A percentile compares a stretch with the other conserved stretches of the same genome.
These are phyloP conservation scores for Alternaria longipes DNA, from an alignment of 2,329 filamentous ascomycete species.

Conservation along the genomic window DNA sequence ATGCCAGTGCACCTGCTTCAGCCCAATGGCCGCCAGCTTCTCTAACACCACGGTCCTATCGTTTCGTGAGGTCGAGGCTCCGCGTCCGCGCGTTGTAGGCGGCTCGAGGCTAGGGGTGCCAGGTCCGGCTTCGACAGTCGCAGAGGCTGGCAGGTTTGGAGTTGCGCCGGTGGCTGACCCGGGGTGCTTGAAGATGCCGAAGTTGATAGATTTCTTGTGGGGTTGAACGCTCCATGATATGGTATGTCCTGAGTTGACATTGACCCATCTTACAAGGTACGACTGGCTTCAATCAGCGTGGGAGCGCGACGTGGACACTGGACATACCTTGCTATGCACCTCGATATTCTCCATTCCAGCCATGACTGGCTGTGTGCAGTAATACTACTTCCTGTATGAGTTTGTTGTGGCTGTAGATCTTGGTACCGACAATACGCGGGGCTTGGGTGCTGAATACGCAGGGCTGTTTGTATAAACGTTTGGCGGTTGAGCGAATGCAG, in stretches of 20 bases:
- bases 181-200: slow-evolving; percentile 97
- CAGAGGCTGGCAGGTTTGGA: slow-evolving; percentile 49
- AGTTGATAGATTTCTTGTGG: slow-evolving; percentile 98
- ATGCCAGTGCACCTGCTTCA: slow-evolving; percentile 76
- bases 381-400: background rate
- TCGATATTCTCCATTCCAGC: slow-evolving; percentile 96
- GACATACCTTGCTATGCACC: slow-evolving; percentile 90
- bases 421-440: slow-evolving; percentile 11
- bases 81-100: slow-evolving; percentile 61
- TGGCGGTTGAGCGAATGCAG: slow-evolving; percentile 9
- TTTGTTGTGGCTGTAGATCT: background rate
- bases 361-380: slow-evolving; percentile 62
- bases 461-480: slow-evolving; percentile 6
- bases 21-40: slow-evolving; percentile 68
- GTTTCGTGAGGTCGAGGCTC: slow-evolving; percentile 67
- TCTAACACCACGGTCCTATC: slow-evolving; percentile 75
- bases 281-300: slow-evolving; percentile 66
- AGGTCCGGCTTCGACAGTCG: slow-evolving; percentile 42
- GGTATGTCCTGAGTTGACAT: slow-evolving; percentile 87
- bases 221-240: slow-evolving; percentile 98
- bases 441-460: slow-evolving; percentile 10
- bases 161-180: slow-evolving; percentile 69
- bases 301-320: slow-evolving; percentile 1
- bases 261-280: slow-evolving; percentile 97
- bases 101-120: slow-evolving; percentile 62